phyloP scores from a whole-genome alignment of 2,329 filamentous ascomycete genomes.

The Cladosporium sp. region DNA sequence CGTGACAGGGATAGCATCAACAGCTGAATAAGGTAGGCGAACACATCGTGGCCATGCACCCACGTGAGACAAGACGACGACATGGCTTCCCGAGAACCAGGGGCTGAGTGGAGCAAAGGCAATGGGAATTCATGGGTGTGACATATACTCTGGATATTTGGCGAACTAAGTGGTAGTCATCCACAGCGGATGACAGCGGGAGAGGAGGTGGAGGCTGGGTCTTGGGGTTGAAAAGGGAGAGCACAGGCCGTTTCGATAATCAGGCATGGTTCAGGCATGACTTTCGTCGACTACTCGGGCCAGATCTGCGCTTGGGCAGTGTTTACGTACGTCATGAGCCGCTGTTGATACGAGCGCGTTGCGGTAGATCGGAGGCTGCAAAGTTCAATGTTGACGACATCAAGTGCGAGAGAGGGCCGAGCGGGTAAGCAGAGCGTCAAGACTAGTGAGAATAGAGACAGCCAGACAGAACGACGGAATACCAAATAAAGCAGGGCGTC shows the following conservation, averaged over 20 bases:
- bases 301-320: neutral
- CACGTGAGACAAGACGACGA: neutral
- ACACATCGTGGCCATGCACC: too few species aligned
- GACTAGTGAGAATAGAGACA: neutral
- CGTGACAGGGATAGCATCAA: neutral
- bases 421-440: neutral
- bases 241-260: neutral
- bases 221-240: neutral
- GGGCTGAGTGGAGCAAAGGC: neutral
- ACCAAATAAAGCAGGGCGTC: neutral
- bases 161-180: neutral
- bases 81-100: neutral
- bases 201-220: neutral
- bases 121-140: neutral
- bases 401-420: neutral
- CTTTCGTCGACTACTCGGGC: too few species aligned
- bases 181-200: constrained; percentile 1
- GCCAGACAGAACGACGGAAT: neutral
- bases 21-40: neutral
- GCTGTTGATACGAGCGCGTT: neutral
- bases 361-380: neutral
- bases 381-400: neutral
- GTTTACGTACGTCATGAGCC: constrained; percentile 1
- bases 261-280: neutral
- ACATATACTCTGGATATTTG: neutral